A percentile compares a stretch with the other conserved stretches of the same genome.
Evolutionary conservation across 257 asterid species (phyloP).

Genomic region (Linaria vulgaris): DNA sequence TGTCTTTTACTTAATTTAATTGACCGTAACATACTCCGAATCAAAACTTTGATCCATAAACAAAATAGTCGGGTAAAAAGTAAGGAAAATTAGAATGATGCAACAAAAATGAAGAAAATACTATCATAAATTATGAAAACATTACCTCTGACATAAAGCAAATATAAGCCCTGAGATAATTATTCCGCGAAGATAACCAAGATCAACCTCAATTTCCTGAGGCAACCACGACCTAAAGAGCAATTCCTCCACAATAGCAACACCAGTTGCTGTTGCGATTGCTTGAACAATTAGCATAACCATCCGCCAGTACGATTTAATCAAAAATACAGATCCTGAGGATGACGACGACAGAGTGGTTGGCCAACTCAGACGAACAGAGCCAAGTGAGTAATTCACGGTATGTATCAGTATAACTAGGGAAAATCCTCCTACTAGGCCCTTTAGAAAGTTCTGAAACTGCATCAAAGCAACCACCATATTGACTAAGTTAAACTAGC

Average conservation of each 20-base stretch:
- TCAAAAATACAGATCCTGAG: constrained; percentile 43
- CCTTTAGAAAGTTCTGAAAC: constrained; percentile 66
- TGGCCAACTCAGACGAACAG: constrained; percentile 64
- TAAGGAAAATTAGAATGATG: not conserved
- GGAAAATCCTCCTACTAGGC: constrained; percentile 68
- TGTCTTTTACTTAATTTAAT: too few species aligned
- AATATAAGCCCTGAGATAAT: constrained; percentile 72
- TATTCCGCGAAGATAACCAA: constrained; percentile 72
- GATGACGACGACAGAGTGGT: constrained; percentile 42
- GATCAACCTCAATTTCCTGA: constrained; percentile 82
- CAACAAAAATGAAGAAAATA: not conserved
- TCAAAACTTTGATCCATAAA: too few species aligned
- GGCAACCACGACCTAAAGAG: constrained; percentile 94
- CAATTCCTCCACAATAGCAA: constrained; percentile 80
- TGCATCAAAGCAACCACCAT: constrained; percentile 38
- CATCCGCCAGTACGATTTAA: constrained; percentile 51
- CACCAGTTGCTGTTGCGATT: constrained; percentile 58
- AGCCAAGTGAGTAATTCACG: constrained; percentile 61
- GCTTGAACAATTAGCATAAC: constrained; percentile 51
- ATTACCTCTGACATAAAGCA: constrained; percentile 79
- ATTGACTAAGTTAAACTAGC: constrained; percentile 19
- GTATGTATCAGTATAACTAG: constrained; percentile 65
- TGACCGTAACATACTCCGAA: too few species aligned
- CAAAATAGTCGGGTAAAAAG: too few species aligned
- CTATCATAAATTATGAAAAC: constrained; percentile 19